Base-by-base conservation (phyloP, 495 filamentous ascomycete genomes). In the Aspergillus biplanus region DNA sequence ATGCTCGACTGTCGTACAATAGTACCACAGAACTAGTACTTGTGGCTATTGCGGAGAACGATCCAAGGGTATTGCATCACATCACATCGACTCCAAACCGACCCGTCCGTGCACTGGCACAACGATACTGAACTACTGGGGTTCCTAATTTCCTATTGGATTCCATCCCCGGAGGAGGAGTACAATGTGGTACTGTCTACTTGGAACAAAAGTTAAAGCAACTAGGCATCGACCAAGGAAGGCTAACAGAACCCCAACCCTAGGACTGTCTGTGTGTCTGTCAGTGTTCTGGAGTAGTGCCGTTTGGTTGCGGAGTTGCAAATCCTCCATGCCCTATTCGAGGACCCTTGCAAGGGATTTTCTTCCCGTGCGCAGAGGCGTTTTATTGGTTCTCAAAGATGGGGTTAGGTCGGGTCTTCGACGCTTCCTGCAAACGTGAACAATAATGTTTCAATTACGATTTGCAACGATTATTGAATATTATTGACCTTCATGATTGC, bases 221-320 rank as follows among this genome's bases (percentile, higher is more conserved):
- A 61, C 58, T 56, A 50, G 39, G 16, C 53, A 63, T 44, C 52
- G 21, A 11, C 18, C 53, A 18, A 56, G 46, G 27, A 42, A 5
- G 37, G 32, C 46, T 42, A 50, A 27, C 21, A 27, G 15, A 50
- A 56, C 52, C 37, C 59, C 59, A 62, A 49, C 61, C 47, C 47
- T n/a, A 57, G 61, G 52, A 48, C 18, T 48, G 53, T 11, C 61
- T 46, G 53, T 63, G 46, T 62, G 52, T 56, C 61, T 63, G 61
- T 54, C 61, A 63, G 61, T 57, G 53, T 53, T 58, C 58, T 52
- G 63, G 63, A 65, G 63, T 56, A 54, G 52, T 61, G 58, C 63
- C 63, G 63, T 65, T 65, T 65, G 63, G 63, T 56, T 57, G 46
- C 53, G 50, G 63, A 57, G 52, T 56, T 58, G 53, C 48, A 46